Evolutionary conservation across 2,329 filamentous ascomycete genomes (phyloP).

Genomic region (Aspergillus caelatus): DNA sequence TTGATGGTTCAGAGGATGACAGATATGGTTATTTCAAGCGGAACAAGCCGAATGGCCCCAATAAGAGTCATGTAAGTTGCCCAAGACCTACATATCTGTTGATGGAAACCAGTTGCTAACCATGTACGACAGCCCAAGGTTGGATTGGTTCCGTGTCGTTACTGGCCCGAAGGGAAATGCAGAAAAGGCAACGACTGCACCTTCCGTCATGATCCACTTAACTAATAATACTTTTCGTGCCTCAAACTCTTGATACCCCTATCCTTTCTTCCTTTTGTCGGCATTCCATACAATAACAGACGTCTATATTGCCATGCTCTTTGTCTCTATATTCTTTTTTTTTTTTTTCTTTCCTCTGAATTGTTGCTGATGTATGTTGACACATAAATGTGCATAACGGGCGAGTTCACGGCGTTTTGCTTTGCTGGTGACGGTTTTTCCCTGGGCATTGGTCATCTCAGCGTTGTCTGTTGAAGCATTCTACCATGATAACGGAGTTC

Average conservation of each 20-base stretch:
- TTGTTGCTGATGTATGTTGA: constrained; percentile 8
- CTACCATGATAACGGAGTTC: constrained; percentile 13
- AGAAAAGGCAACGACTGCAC: constrained; percentile 56
- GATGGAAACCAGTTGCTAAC: constrained; percentile 15
- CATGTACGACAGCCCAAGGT: constrained; percentile 40
- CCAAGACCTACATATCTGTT: background rate
- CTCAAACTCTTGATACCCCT: constrained; percentile 21
- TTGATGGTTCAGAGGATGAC: constrained; percentile 37
- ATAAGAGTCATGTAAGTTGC: constrained; percentile 42
- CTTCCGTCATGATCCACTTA: constrained; percentile 48
- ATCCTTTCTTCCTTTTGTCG: constrained; percentile 9
- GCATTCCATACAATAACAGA: constrained; percentile 9
- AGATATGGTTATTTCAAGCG: constrained; percentile 38
- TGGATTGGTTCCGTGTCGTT: constrained; percentile 53
- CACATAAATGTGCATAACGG: constrained; percentile 6
- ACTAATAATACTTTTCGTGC: constrained; percentile 8
- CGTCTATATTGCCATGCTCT: constrained; percentile 7
- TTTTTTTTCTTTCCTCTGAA: background rate
- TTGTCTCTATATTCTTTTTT: constrained; percentile 7
- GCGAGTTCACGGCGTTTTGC: constrained; percentile 13
- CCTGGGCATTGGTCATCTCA: constrained; percentile 11
- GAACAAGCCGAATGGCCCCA: constrained; percentile 35
- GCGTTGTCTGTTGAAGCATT: constrained; percentile 13
- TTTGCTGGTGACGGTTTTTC: constrained; percentile 3
- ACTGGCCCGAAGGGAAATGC: constrained; percentile 58